phyloP scores from a whole-genome alignment of 148 eudicot species.

The Diospyros lotus region DNA sequence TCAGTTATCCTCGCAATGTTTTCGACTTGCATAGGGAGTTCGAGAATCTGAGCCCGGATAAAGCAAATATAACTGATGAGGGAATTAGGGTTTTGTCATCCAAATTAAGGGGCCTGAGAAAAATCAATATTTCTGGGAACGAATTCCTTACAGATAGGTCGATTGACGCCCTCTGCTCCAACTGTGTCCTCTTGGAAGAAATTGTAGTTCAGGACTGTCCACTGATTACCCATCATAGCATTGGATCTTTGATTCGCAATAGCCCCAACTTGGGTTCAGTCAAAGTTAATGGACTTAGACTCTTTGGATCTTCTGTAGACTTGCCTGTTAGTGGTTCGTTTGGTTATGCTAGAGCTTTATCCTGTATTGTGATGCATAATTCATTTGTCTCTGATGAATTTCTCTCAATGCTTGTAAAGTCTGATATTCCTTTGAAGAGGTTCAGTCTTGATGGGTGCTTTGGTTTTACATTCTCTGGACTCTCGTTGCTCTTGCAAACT shows the following conservation, averaged over 20 bases:
- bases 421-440: constrained; percentile 48
- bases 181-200: constrained; percentile 45
- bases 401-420: constrained; percentile 36
- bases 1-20: constrained; percentile 20
- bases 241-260: constrained; percentile 28
- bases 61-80: constrained; percentile 35
- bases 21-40: background rate
- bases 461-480: constrained; percentile 34
- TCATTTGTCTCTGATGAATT: constrained; percentile 43
- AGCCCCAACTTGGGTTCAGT: constrained; percentile 33
- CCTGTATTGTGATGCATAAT: constrained; percentile 30
- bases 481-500: constrained; percentile 28
- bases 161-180: constrained; percentile 32
- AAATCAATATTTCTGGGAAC: constrained; percentile 49
- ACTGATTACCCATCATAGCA: constrained; percentile 37
- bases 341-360: constrained; percentile 29
- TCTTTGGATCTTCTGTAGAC: background rate
- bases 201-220: constrained; percentile 34
- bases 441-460: constrained; percentile 32
- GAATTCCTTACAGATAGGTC: constrained; percentile 44
- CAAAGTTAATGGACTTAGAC: constrained; percentile 26
- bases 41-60: constrained; percentile 1
- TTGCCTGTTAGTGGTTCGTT: constrained; percentile 14
- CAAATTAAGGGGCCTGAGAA: constrained; percentile 32
- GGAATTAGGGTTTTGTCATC: constrained; percentile 48